Evolutionary conservation across 345 rosid genomes (phyloP).

Genomic region (Garcia nutans): DNA sequence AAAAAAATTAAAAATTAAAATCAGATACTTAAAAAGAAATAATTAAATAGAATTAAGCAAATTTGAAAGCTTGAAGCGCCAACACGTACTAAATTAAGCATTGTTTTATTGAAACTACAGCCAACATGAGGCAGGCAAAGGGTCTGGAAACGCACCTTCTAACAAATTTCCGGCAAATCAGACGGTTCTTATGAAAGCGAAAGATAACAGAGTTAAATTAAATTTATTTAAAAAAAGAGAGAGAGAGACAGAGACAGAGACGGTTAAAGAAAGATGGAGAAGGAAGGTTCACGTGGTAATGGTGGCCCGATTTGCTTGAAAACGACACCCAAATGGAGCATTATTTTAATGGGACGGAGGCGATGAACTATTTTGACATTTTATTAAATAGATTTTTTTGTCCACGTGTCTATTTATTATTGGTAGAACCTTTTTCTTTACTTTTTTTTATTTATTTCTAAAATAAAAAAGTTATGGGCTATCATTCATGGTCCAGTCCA

Average conservation of each 20-base stretch:
- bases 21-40: too few species aligned
- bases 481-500: neutral
- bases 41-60: too few species aligned
- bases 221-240: too few species aligned
- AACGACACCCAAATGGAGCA: conserved; percentile 14
- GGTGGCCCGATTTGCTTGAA: conserved; percentile 19
- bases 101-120: too few species aligned
- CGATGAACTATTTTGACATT: neutral
- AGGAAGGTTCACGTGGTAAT: conserved; percentile 25
- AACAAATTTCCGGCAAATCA: conserved; percentile 22
- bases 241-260: neutral
- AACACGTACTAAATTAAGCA: too few species aligned
- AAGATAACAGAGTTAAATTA: neutral
- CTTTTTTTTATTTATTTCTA: too few species aligned
- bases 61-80: too few species aligned
- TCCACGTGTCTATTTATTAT: neutral
- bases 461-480: neutral
- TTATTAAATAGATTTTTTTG: too few species aligned
- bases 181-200: conserved; percentile 27
- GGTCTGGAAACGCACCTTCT: neutral
- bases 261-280: neutral
- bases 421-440: neutral
- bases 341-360: neutral
- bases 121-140: neutral
- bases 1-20: too few species aligned